These are phyloP conservation scores for Phlegmacium glaucopus DNA, from an alignment of 768 basidiomycete species.

Conservation along the genomic window DNA sequence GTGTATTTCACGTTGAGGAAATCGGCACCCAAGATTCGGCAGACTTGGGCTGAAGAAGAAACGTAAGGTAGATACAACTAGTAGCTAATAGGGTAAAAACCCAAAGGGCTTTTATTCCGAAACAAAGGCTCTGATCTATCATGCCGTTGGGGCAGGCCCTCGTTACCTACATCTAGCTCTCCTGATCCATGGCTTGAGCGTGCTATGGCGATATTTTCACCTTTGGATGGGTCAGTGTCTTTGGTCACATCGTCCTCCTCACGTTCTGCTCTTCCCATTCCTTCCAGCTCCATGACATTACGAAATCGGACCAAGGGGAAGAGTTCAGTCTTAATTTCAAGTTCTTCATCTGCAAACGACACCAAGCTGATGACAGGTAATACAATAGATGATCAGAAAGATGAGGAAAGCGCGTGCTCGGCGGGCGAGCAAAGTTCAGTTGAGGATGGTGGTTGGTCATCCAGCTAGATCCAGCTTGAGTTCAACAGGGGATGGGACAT, in stretches of 20 bases:
- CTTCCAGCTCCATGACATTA: slow-evolving; percentile 42
- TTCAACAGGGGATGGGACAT: slow-evolving; percentile 13
- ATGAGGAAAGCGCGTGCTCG: slow-evolving; percentile 1
- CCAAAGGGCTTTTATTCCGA: too few species aligned
- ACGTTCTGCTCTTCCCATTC: slow-evolving; percentile 18
- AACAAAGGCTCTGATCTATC: too few species aligned
- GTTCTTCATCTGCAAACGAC: slow-evolving; percentile 13
- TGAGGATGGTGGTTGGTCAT: slow-evolving; percentile 12
- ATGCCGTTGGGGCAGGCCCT: slow-evolving; percentile 47
- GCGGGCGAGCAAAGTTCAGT: background rate
- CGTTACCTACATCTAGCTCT: slow-evolving; percentile 27
- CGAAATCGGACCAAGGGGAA: slow-evolving; percentile 52
- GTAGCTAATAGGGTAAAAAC: too few species aligned
- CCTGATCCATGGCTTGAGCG: slow-evolving; percentile 59
- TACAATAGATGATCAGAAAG: background rate
- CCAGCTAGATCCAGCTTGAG: slow-evolving; percentile 12
- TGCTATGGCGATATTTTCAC: slow-evolving; percentile 44
- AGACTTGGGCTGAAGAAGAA: too few species aligned
- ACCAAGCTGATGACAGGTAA: slow-evolving; percentile 5
- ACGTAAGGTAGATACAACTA: too few species aligned
- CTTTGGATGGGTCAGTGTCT: slow-evolving; percentile 34
- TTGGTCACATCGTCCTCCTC: slow-evolving; percentile 17
- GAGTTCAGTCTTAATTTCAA: slow-evolving; percentile 8
- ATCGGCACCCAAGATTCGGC: too few species aligned
- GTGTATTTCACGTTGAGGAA: too few species aligned